Percentiles rank a stretch among this genome's conserved stretches.
phyloP scores from a whole-genome alignment of 768 basidiomycete genomes.

The Sarcomyxa edulis region DNA sequence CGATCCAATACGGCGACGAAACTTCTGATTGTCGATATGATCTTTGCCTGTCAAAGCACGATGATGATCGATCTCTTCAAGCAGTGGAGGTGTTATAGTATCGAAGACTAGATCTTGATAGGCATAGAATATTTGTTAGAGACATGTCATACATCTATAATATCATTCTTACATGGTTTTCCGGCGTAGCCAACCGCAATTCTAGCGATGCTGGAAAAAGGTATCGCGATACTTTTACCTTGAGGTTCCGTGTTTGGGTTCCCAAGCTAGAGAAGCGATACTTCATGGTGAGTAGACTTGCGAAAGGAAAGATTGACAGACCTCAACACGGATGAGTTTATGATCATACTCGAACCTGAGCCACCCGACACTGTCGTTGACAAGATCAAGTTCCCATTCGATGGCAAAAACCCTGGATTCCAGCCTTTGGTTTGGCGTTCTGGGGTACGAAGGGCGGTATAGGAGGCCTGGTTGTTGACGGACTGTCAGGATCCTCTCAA shows the following conservation, averaged over 20 bases:
- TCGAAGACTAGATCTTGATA: slow-evolving; percentile 63
- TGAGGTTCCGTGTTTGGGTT: slow-evolving; percentile 45
- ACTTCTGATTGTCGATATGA: slow-evolving; percentile 34
- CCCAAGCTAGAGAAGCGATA: slow-evolving; percentile 44
- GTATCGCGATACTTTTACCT: slow-evolving; percentile 48
- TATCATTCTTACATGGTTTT: slow-evolving; percentile 52
- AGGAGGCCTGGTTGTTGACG: slow-evolving; percentile 21
- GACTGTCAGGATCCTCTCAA: slow-evolving; percentile 23
- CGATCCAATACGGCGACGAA: slow-evolving; percentile 51
- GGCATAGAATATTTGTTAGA: slow-evolving; percentile 5
- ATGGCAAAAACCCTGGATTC: slow-evolving; percentile 65
- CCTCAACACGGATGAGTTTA: slow-evolving; percentile 59
- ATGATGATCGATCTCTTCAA: slow-evolving; percentile 59
- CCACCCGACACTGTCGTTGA: slow-evolving; percentile 39
- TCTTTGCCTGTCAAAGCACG: slow-evolving; percentile 39
- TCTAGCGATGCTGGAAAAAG: slow-evolving; percentile 52
- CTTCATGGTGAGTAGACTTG: background rate
- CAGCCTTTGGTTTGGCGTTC: too few relatives aligned
- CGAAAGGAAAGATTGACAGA: slow-evolving; percentile 21
- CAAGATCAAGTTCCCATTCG: slow-evolving; percentile 61
- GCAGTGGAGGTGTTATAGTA: slow-evolving; percentile 54
- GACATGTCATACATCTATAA: slow-evolving; percentile 5
- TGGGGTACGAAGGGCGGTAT: too few relatives aligned
- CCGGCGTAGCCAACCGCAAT: slow-evolving; percentile 61
- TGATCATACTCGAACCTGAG: slow-evolving; percentile 65